Evolutionary conservation across 2,329 filamentous ascomycete species (phyloP).

Genomic region (Rugonectria rugulosa): DNA sequence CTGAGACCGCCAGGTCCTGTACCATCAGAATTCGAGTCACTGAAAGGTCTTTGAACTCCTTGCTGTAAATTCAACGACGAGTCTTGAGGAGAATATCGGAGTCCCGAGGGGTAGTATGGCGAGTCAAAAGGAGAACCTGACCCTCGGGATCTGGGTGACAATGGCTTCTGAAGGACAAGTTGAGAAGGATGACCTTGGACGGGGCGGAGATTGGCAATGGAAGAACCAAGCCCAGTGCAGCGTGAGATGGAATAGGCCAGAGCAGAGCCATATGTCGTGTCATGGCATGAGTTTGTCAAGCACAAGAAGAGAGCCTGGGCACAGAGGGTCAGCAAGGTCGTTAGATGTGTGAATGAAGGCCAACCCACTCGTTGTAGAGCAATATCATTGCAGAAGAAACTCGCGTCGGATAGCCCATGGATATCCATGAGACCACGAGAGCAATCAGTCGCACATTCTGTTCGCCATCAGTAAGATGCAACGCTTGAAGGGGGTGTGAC

Average conservation of each 20-base stretch:
- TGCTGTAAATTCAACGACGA: no score
- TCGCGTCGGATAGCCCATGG: constrained; percentile 14
- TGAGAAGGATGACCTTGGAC: constrained; percentile 36
- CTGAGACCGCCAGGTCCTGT: no score
- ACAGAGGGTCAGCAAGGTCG: constrained; percentile 23
- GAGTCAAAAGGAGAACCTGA: not conserved
- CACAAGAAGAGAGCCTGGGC: constrained; percentile 43
- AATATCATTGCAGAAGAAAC: constrained; percentile 29
- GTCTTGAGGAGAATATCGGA: no score
- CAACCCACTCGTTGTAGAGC: constrained; percentile 35
- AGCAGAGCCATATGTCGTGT: constrained; percentile 40
- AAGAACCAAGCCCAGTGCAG: constrained; percentile 38
- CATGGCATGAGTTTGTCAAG: constrained; percentile 39
- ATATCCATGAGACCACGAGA: constrained; percentile 20
- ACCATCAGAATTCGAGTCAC: no score
- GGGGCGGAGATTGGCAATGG: constrained; percentile 41
- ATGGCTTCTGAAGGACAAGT: constrained; percentile 16
- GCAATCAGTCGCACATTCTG: constrained; percentile 31
- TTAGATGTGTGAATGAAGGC: not conserved
- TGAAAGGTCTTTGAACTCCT: no score
- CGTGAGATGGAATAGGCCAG: constrained; percentile 37
- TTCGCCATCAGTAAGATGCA: not conserved
- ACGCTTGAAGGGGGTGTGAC: no score
- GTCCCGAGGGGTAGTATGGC: no score
- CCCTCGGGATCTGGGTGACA: constrained; percentile 8